Percentiles rank a stretch among this genome's conserved stretches.
Evolutionary conservation across 352 stramenopile species (phyloP).

Genomic region (Globisporangium spiculum): DNA sequence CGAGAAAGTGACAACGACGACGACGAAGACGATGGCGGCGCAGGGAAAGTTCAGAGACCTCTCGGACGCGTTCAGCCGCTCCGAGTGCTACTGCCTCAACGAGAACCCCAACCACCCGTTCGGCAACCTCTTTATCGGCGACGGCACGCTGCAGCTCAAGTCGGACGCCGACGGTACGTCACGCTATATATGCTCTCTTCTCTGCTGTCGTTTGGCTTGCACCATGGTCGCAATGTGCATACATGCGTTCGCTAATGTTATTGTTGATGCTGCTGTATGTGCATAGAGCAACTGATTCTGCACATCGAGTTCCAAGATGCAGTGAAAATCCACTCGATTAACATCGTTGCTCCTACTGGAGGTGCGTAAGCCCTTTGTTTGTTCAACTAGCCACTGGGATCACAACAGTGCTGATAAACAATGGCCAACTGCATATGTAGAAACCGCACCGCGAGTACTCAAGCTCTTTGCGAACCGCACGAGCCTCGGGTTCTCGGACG

Average conservation of each 20-base stretch:
- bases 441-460: constrained; percentile 53
- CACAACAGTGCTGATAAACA: background rate
- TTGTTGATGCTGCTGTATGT: background rate
- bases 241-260: background rate
- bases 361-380: constrained; percentile 18
- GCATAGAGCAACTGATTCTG: constrained; percentile 72
- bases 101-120: constrained; percentile 70
- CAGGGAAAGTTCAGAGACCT: constrained; percentile 51
- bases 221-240: background rate
- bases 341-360: constrained; percentile 47
- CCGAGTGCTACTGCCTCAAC: constrained; percentile 79
- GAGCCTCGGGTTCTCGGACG: constrained; percentile 75
- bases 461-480: constrained; percentile 75
- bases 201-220: background rate
- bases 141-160: constrained; percentile 74
- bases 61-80: constrained; percentile 47
- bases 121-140: constrained; percentile 74
- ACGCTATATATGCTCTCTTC: background rate
- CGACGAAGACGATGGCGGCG: background rate
- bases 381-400: background rate
- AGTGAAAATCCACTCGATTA: constrained; percentile 78
- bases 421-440: constrained; percentile 14
- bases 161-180: constrained; percentile 65
- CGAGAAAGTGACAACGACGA: background rate
- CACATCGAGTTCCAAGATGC: constrained; percentile 82